phyloP scores from a whole-genome alignment of 768 basidiomycete species.

The Aureoboletus auriporus region DNA sequence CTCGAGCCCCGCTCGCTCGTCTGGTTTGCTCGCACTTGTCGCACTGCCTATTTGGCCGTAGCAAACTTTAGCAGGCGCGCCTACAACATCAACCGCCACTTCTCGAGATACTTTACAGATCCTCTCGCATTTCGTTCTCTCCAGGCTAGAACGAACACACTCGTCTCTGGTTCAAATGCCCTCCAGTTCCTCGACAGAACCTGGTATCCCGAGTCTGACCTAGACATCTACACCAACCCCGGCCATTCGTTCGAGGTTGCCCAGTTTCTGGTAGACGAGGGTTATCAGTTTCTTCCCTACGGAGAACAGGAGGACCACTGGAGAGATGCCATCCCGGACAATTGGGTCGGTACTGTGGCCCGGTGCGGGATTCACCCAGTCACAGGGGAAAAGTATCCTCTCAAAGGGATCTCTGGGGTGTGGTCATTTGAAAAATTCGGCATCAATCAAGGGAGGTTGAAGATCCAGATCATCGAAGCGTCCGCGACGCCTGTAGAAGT shows the following conservation, averaged over 20 bases:
- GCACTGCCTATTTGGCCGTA: conserved; percentile 10
- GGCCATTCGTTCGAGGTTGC: conserved; percentile 30
- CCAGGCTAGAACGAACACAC: conserved; percentile 38
- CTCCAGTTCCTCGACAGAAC: conserved; percentile 49
- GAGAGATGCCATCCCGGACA: conserved; percentile 1
- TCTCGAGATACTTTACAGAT: conserved; percentile 35
- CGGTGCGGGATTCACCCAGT: not conserved
- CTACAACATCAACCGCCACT: conserved; percentile 34
- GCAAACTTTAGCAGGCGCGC: conserved; percentile 22
- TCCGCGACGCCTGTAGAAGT: conserved; percentile 17
- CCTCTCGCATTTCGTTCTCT: conserved; percentile 40
- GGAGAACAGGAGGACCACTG: conserved; percentile 17
- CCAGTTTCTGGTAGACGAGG: conserved; percentile 30
- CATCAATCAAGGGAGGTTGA: conserved; percentile 7
- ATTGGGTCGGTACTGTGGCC: conserved; percentile 17
- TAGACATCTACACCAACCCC: conserved; percentile 47
- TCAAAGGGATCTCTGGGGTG: conserved; percentile 6
- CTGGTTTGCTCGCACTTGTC: conserved; percentile 20
- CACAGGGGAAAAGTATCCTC: not conserved
- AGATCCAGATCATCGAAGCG: conserved; percentile 39
- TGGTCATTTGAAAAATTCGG: conserved; percentile 22
- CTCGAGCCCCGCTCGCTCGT: conserved; percentile 26
- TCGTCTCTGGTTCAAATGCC: conserved; percentile 53
- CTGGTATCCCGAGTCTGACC: conserved; percentile 43
- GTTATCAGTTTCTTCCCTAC: conserved; percentile 28